phyloP scores from a whole-genome alignment of 1,139 yeast genomes.

The Arxiozyma bovina region DNA sequence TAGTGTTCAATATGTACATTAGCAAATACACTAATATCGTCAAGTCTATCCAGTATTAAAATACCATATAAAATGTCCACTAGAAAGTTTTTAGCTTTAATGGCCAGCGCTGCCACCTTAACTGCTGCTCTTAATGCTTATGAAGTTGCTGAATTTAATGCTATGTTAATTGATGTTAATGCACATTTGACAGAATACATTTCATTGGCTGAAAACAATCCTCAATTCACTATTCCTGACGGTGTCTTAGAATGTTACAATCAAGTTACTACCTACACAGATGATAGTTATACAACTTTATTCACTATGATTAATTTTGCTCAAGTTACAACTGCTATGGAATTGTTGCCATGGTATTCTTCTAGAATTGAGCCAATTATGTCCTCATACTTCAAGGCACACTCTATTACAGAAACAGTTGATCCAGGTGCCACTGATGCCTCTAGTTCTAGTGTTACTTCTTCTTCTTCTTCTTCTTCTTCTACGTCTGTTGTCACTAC shows the following conservation, averaged over 20 bases:
- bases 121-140: conserved; percentile 11
- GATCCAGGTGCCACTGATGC: conserved; percentile 15
- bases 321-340: conserved; percentile 30
- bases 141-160: conserved; percentile 17
- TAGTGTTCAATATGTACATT: background rate
- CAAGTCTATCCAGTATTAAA: background rate
- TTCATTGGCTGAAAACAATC: conserved; percentile 15
- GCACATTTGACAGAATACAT: conserved; percentile 17
- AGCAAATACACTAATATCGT: background rate
- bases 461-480: conserved; percentile 8
- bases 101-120: conserved; percentile 14
- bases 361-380: conserved; percentile 21
- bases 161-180: conserved; percentile 16
- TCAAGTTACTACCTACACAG: conserved; percentile 35
- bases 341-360: conserved; percentile 38
- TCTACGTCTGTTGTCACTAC: conserved; percentile 9
- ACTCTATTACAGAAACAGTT: conserved; percentile 11
- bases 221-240: conserved; percentile 25
- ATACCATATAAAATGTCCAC: conserved; percentile 6
- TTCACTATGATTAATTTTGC: conserved; percentile 22
- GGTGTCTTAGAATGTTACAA: conserved; percentile 32
- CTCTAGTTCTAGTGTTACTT: conserved; percentile 8
- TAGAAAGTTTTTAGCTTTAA: conserved; percentile 10
- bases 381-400: conserved; percentile 33
- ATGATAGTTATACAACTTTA: conserved; percentile 37